Percentiles rank a stretch among this genome's conserved stretches.
These are phyloP conservation scores for Auricularia sp. DNA, from an alignment of 768 basidiomycete species.

Conservation along the genomic window DNA sequence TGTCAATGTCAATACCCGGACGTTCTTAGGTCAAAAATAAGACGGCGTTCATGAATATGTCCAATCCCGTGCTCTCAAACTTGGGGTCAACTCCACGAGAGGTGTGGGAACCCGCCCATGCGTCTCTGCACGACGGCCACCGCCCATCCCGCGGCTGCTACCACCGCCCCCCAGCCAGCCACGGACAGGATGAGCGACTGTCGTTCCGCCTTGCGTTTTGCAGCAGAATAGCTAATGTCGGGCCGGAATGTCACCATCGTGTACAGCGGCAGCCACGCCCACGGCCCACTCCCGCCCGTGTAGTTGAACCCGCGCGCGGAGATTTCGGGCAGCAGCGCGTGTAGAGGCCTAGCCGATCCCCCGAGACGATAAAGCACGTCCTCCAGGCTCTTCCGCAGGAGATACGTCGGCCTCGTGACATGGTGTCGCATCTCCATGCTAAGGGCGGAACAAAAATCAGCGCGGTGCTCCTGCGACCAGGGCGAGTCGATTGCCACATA, in stretches of 20 bases:
- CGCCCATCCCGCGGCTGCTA: not conserved
- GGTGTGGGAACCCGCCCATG: not conserved
- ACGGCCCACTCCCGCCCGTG: conserved; percentile 23
- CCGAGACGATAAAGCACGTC: conserved; percentile 34
- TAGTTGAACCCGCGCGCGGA: not conserved
- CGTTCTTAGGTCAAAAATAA: too few species aligned
- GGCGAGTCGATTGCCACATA: conserved; percentile 35
- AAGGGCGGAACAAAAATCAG: conserved; percentile 4
- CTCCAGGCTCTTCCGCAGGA: conserved; percentile 73
- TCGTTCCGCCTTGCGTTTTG: conserved; percentile 53
- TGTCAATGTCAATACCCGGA: too few species aligned
- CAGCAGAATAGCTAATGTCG: conserved; percentile 84
- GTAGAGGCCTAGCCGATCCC: conserved; percentile 29
- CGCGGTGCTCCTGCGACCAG: not conserved
- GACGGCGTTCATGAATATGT: too few species aligned
- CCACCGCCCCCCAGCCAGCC: conserved; percentile 32
- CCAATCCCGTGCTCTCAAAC: too few species aligned
- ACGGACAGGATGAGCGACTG: conserved; percentile 57
- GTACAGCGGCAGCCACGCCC: conserved; percentile 88
- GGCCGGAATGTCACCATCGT: conserved; percentile 98
- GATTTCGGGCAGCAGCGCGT: conserved; percentile 29
- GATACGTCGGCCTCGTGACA: conserved; percentile 72
- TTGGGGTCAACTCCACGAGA: not conserved
- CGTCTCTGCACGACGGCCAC: not conserved
- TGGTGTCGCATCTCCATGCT: conserved; percentile 93